phyloP scores from a whole-genome alignment of 768 basidiomycete genomes.

The Lentinula aciculospora region DNA sequence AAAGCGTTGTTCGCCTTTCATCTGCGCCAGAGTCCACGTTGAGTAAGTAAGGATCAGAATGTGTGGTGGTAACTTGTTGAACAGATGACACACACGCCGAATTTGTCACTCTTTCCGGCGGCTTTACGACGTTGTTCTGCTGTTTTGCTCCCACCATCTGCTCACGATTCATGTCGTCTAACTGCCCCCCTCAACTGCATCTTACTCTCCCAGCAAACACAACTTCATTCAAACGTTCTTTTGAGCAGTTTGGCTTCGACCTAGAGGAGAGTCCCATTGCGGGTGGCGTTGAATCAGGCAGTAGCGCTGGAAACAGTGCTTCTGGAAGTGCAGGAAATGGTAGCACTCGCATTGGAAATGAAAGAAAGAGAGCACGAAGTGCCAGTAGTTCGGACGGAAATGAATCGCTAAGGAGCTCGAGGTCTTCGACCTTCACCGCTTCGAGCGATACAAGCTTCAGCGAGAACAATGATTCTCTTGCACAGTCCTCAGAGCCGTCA shows the following conservation, averaged over 20 bases:
- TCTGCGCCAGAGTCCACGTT: too few species aligned
- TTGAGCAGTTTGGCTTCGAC: constrained; percentile 53
- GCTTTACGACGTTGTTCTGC: neutral
- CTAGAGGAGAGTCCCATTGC: constrained; percentile 35
- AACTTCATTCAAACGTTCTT: constrained; percentile 56
- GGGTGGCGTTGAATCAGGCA: constrained; percentile 19
- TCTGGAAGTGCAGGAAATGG: constrained; percentile 6
- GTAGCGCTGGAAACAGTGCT: constrained; percentile 19
- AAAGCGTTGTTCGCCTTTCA: too few species aligned
- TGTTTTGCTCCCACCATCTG: neutral
- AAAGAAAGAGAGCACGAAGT: constrained; percentile 55
- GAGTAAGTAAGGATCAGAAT: too few species aligned
- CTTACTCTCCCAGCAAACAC: constrained; percentile 44
- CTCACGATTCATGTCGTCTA: constrained; percentile 26
- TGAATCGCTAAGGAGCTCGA: constrained; percentile 27
- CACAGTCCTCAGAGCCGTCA: constrained; percentile 5
- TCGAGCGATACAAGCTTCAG: constrained; percentile 18
- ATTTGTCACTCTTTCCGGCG: neutral
- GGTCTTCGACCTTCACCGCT: constrained; percentile 28
- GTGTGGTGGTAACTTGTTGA: too few species aligned
- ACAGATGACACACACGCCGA: neutral
- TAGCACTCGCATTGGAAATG: constrained; percentile 29
- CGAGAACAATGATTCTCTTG: constrained; percentile 13
- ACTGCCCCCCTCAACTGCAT: constrained; percentile 46
- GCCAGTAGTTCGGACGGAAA: constrained; percentile 41